Percentiles rank a stretch among this genome's conserved stretches.
Evolutionary conservation across 768 basidiomycete species (phyloP).

Genomic region (Pleurotus giganteus): DNA sequence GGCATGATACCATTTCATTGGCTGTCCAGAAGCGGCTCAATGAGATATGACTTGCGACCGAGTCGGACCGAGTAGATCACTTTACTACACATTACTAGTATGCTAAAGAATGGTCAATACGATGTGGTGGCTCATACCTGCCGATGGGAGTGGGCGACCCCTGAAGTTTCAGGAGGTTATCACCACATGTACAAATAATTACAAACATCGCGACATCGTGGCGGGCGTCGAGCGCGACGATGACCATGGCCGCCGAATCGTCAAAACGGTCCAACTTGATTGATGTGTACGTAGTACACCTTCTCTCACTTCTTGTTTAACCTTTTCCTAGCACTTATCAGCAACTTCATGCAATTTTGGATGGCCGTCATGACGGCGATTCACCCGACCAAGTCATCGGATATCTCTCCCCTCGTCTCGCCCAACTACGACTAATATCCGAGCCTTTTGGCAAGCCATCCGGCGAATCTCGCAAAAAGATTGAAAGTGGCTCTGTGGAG

Average conservation of each 20-base stretch:
- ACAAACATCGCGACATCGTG: too few species aligned
- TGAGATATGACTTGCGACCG: too few species aligned
- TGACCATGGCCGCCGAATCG: slow-evolving; percentile 41
- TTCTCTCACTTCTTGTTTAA: slow-evolving; percentile 1
- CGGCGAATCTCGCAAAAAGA: slow-evolving; percentile 58
- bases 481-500: slow-evolving; percentile 66
- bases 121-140: too few species aligned
- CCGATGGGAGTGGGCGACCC: too few species aligned
- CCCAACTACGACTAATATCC: slow-evolving; percentile 54
- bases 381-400: slow-evolving; percentile 57
- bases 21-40: too few species aligned
- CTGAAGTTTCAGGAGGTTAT: too few species aligned
- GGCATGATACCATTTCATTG: too few species aligned
- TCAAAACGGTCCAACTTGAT: slow-evolving; percentile 67
- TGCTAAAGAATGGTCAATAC: too few species aligned
- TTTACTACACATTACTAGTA: too few species aligned
- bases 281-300: slow-evolving; percentile 53
- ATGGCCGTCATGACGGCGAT: slow-evolving; percentile 57
- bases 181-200: too few species aligned
- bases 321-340: slow-evolving; percentile 51
- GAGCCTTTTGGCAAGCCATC: slow-evolving; percentile 71
- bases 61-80: too few species aligned
- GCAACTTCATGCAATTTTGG: slow-evolving; percentile 58
- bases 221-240: too few species aligned
- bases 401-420: slow-evolving; percentile 55